phyloP scores from a whole-genome alignment of 169 alveolate species.

The Fabrea salina region DNA sequence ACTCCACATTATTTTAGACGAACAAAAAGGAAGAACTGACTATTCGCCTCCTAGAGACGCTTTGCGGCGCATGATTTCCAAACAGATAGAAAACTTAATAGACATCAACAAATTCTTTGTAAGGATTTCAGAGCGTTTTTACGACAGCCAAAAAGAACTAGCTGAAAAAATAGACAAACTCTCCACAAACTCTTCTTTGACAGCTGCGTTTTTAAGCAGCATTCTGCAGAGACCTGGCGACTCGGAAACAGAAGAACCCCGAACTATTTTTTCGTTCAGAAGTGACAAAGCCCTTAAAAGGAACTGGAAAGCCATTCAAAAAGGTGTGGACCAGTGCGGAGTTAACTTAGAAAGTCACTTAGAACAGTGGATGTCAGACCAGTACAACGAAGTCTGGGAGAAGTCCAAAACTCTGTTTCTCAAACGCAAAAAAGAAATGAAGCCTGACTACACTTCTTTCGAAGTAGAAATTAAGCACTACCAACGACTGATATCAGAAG shows the following conservation, averaged over 20 bases:
- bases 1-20: conserved; percentile 45
- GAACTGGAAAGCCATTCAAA: neutral
- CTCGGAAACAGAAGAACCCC: neutral
- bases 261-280: neutral
- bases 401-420: conserved; percentile 6
- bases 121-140: neutral
- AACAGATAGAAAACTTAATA: conserved; percentile 42
- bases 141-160: neutral
- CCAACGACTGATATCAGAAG: neutral
- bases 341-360: neutral
- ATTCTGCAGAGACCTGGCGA: neutral
- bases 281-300: neutral
- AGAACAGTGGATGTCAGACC: conserved; percentile 8
- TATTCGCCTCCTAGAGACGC: conserved; percentile 57
- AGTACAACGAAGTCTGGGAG: conserved; percentile 15
- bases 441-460: conserved; percentile 10
- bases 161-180: neutral
- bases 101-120: conserved; percentile 47
- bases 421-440: neutral
- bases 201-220: neutral
- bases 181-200: neutral
- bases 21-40: neutral
- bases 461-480: conserved; percentile 22
- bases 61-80: conserved; percentile 39
- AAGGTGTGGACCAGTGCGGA: neutral